Conservation (phyloP, 2,329 filamentous ascomycete genomes). For the Aureobasidium sp. region DNA sequence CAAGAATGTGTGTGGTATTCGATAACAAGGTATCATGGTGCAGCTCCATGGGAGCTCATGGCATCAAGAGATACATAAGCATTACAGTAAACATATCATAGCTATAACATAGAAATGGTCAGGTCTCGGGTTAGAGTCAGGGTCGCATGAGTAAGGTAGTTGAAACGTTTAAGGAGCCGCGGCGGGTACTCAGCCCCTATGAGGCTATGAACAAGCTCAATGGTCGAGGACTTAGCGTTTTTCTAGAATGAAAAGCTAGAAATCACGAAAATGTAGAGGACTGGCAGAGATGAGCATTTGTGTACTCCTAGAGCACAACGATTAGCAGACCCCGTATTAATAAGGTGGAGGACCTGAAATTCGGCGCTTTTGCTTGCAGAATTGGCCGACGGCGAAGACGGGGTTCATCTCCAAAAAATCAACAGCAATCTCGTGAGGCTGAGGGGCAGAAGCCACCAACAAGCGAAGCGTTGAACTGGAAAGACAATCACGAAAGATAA, state of each 20-base stretch:
- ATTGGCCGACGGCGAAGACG: not conserved
- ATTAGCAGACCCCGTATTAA: not conserved
- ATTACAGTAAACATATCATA: not conserved
- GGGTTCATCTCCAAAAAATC: not conserved
- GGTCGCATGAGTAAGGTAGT: not conserved
- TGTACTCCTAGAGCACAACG: not conserved
- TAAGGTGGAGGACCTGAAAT: not conserved
- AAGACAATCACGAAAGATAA: not conserved
- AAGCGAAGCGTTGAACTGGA: not conserved
- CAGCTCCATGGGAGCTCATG: not conserved
- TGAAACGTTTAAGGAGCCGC: slow-evolving; percentile 9
- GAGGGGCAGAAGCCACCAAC: not conserved
- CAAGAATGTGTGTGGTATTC: not conserved
- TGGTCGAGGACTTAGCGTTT: not conserved
- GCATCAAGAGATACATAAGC: not conserved
- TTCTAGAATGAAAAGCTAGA: slow-evolving; percentile 4
- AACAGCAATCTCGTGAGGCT: slow-evolving; percentile 7
- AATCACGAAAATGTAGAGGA: not conserved
- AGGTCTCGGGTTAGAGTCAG: not conserved
- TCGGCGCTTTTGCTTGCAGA: not conserved
- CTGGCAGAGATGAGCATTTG: not conserved
- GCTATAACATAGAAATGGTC: not conserved
- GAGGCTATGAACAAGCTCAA: slow-evolving; percentile 2
- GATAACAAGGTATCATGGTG: not conserved
- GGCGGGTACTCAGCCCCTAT: not conserved